Base-by-base conservation (phyloP, 2,329 filamentous ascomycete species). In the Calonectria pteridis region DNA sequence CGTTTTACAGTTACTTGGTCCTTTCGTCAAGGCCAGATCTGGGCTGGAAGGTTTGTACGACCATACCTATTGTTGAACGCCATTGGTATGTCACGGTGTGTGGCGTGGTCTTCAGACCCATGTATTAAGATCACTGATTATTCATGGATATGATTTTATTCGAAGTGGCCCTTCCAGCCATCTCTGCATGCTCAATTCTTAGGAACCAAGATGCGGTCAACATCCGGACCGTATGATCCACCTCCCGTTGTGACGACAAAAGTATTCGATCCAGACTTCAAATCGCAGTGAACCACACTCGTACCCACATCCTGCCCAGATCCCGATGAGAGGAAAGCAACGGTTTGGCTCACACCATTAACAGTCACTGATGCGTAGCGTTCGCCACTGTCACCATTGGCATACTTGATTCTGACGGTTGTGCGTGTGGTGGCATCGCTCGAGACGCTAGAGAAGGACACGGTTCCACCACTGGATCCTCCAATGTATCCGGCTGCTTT, bases 401-500 rank as follows among this genome's bases (percentile, higher is more conserved):
- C 50, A 18, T 66, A 14, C 31, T 66, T 71, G 23, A 71, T 49
- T n/a, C 69, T 58, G 7, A 71, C n/a, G 7, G 40, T 59, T 3
- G 69, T 67, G 35, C 62, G 50, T 29, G 50, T 51, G 3, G 62
- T 59, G 11, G 62, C 62, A 59, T 71, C 69, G 14, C 69, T 71
- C 6, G 26, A 16, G 3, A 71, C 87, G 0, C 86, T 83, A 0
- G 65, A 67, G 63, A 93, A 89, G 0, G 86, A 86, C 3, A 91
- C 83, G 0, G 84, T 87, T 0, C 89, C 89, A 0, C 82, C 83
- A 0, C 84, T 78, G 0, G 84, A 81, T 0, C 90, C 89, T 0
- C 91, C 91, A 4, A 90, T 84, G 35, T 90, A 92, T 0, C 92
- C 91, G 0, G 89, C 89, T 0, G 87, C 84, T 1, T 84, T 80